Percentiles rank a stretch among this genome's conserved stretches.
Conservation (phyloP, 108 stramenopile species). For the Aurantiochytrium sp. region DNA sequence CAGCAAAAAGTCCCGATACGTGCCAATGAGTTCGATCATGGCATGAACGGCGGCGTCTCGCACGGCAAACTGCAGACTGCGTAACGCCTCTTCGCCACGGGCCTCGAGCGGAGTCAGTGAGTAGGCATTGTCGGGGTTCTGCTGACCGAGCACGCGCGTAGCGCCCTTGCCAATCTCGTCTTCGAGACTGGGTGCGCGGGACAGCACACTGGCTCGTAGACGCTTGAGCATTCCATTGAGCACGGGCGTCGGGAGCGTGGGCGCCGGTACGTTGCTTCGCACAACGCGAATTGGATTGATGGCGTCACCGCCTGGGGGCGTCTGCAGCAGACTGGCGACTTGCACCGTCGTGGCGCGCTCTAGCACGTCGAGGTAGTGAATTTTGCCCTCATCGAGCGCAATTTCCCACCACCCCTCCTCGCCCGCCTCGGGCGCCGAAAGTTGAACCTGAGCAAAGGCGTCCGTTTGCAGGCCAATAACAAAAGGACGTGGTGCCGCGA, state of each 20-base stretch:
- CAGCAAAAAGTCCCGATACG: not conserved
- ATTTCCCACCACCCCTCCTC: not conserved
- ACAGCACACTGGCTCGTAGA: not conserved
- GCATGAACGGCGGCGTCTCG: not conserved
- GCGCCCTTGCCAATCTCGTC: constrained; percentile 13
- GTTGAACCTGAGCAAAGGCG: not conserved
- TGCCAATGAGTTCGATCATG: not conserved
- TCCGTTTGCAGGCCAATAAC: not conserved
- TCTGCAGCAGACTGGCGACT: not conserved
- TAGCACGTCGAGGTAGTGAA: not conserved
- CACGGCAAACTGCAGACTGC: not conserved
- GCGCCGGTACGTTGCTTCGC: not conserved
- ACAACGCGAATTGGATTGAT: not conserved
- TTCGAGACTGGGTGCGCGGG: not conserved
- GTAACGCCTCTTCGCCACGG: not conserved
- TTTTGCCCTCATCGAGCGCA: not conserved
- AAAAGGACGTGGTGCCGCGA: not conserved
- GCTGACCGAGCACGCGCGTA: not conserved
- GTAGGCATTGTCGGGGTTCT: not conserved
- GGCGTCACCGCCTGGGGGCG: not conserved
- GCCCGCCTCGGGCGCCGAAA: not conserved
- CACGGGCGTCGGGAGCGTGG: not conserved
- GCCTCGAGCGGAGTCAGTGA: not conserved
- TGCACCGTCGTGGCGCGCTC: not conserved
- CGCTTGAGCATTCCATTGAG: not conserved